Conservation (phyloP, 2,329 filamentous ascomycete genomes). For the Xenosphaeropsis pyriputrescens region DNA sequence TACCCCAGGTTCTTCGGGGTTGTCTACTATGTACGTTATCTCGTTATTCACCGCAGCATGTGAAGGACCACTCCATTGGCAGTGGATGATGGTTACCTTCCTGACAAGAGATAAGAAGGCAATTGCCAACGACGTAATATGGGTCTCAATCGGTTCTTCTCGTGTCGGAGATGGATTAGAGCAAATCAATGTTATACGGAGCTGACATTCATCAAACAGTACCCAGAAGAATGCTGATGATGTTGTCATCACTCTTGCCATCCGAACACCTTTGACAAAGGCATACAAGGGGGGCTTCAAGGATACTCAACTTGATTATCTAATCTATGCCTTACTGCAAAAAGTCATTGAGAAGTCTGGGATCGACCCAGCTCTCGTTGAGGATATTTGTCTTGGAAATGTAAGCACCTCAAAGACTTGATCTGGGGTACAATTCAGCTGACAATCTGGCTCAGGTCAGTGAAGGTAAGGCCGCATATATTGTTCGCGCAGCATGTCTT, state of each 20-base stretch:
- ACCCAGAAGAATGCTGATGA: slow-evolving; percentile 90
- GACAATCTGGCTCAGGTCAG: slow-evolving; percentile 41
- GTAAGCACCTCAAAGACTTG: slow-evolving; percentile 30
- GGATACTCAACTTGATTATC: slow-evolving; percentile 78
- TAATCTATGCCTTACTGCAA: slow-evolving; percentile 73
- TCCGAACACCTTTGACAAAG: slow-evolving; percentile 82
- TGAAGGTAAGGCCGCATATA: slow-evolving; percentile 78
- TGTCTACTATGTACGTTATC: slow-evolving; percentile 62
- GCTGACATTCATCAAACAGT: slow-evolving; percentile 27
- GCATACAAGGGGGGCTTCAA: slow-evolving; percentile 88
- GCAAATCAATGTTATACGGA: too few relatives aligned
- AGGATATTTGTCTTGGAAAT: slow-evolving; percentile 89
- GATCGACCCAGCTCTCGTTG: slow-evolving; percentile 65
- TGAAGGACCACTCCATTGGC: slow-evolving; percentile 2
- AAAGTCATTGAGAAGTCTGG: slow-evolving; percentile 57
- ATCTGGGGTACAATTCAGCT: background rate
- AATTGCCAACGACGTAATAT: too few relatives aligned
- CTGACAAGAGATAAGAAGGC: too few relatives aligned
- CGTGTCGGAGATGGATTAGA: too few relatives aligned
- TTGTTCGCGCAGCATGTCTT: slow-evolving; percentile 74
- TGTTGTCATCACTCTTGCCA: slow-evolving; percentile 85
- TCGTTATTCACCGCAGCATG: slow-evolving; percentile 1
- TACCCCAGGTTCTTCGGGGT: slow-evolving; percentile 52
- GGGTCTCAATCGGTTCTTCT: too few relatives aligned
- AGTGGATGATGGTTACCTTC: too few relatives aligned